phyloP scores from a whole-genome alignment of 1,139 yeast species.

The Geotrichum fermentans region DNA sequence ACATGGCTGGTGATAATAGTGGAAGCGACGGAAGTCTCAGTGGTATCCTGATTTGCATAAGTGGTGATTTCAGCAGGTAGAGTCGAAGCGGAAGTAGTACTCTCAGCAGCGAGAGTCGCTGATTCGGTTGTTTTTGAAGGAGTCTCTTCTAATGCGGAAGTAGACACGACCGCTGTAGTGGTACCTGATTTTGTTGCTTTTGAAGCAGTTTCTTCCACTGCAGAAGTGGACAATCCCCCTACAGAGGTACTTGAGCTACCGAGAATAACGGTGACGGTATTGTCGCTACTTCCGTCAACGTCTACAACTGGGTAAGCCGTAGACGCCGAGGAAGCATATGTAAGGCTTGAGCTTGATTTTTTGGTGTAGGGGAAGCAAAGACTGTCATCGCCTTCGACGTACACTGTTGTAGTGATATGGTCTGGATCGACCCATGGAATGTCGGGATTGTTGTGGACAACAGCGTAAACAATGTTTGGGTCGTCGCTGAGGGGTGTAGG shows the following conservation, averaged over 20 bases:
- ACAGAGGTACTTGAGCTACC: conserved; percentile 1
- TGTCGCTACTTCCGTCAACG: conserved; percentile 18
- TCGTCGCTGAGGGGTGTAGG: neutral
- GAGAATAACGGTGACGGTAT: conserved; percentile 15
- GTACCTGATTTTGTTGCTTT: too few relatives aligned
- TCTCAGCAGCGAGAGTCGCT: too few relatives aligned
- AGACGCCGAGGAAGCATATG: neutral
- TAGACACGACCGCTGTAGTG: too few relatives aligned
- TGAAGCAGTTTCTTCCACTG: too few relatives aligned
- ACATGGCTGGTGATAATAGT: neutral
- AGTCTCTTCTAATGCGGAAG: too few relatives aligned
- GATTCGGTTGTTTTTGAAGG: too few relatives aligned
- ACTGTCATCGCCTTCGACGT: conserved; percentile 17
- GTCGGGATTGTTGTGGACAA: conserved; percentile 13
- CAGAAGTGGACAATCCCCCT: too few relatives aligned
- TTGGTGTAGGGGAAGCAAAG: conserved; percentile 9
- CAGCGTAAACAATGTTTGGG: conserved; percentile 12
- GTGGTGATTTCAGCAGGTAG: neutral
- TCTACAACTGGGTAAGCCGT: conserved; percentile 14
- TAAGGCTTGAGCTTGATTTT: neutral
- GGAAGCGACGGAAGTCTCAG: neutral
- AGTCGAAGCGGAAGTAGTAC: neutral
- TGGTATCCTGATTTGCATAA: too few relatives aligned
- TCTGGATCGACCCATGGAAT: conserved; percentile 18
- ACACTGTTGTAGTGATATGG: conserved; percentile 11